Evolutionary conservation across 306 rosid genomes (phyloP), one percentile per base, ranked within the genome.

Genomic region (Cicer arietinum): DNA sequence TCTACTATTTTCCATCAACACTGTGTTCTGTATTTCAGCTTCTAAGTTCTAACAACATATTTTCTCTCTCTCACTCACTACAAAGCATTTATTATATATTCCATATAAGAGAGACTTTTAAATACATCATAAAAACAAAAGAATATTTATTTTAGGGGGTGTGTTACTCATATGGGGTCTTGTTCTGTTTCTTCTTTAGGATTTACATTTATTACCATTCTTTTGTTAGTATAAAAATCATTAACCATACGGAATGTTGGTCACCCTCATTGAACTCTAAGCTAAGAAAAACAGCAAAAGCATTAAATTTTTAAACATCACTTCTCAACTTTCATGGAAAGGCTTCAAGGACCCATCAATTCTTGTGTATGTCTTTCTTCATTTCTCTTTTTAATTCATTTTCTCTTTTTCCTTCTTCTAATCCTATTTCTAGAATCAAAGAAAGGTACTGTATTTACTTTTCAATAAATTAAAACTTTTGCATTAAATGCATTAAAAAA

Each of bases 261-360:
- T 84, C 85, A 74, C 73, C 44, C 79, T 78, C 70, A 39, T 77
- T 58, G 10, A 30, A 4, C 37, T 30, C 37, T 30, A 64, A 71
- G 52, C 75, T 14, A 13, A 74, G 16, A 53, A 18, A 57, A 16
- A 53, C 46, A 48, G 30, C 37, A 7, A 62, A 12, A 78, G 53
- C 81, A 84, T 87, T 84, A 78, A 70, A 81, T 47, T 51, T 40
- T 65, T 77, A 42, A 79, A 48, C 14, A 14, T 46, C 12, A 69
- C 81, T 69, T 10, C 77, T 80, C 83, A 41, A 65, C 85, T 69
- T 76, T 65, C 68, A 94, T 94, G 98, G 93, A 94, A 89, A 84
- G 90, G 77, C 90, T 90, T 56, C 92, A 90, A 89, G 96, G 87
- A 91, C 98, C 92, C 86, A 75, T 90, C 68, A 84, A 88, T 83